Evolutionary conservation across 495 filamentous ascomycete species (phyloP).

Genomic region (Talaromyces adpressus): DNA sequence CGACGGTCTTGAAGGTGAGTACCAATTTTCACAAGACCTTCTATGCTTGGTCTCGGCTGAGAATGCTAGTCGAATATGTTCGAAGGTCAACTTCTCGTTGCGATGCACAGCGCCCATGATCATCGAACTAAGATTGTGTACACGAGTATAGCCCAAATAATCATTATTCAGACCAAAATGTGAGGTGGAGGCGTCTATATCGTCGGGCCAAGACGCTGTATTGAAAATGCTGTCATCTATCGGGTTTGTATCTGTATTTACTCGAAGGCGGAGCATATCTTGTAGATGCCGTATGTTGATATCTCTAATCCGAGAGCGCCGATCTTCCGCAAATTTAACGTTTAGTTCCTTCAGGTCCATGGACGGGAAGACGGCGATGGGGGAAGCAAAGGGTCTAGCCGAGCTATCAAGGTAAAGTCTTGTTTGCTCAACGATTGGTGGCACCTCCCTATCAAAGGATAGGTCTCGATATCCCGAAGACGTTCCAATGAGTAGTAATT

Average conservation of each 20-base stretch:
- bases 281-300: slow-evolving; percentile 68
- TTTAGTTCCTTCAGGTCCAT: slow-evolving; percentile 19
- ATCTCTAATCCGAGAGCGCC: slow-evolving; percentile 43
- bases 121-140: slow-evolving; percentile 55
- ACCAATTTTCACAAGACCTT: slow-evolving; percentile 6
- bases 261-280: slow-evolving; percentile 50
- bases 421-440: slow-evolving; percentile 33
- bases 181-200: slow-evolving; percentile 23
- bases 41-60: slow-evolving; percentile 12
- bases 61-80: slow-evolving; percentile 32
- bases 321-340: slow-evolving; percentile 33
- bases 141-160: slow-evolving; percentile 52
- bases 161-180: slow-evolving; percentile 41
- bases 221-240: slow-evolving; percentile 29
- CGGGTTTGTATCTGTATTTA: slow-evolving; percentile 26
- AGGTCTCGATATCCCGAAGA: slow-evolving; percentile 26
- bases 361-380: slow-evolving; percentile 45
- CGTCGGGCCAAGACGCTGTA: slow-evolving; percentile 29
- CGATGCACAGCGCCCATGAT: slow-evolving; percentile 49
- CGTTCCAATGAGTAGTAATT: slow-evolving; percentile 72
- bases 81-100: slow-evolving; percentile 28
- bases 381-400: slow-evolving; percentile 40
- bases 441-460: slow-evolving; percentile 9
- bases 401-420: slow-evolving; percentile 40
- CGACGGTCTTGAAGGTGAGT: slow-evolving; percentile 12